A percentile compares a stretch with the other conserved stretches of the same genome.
Conservation (phyloP, 1,284 basidiomycete genomes). For the Tilletia horrida region DNA sequence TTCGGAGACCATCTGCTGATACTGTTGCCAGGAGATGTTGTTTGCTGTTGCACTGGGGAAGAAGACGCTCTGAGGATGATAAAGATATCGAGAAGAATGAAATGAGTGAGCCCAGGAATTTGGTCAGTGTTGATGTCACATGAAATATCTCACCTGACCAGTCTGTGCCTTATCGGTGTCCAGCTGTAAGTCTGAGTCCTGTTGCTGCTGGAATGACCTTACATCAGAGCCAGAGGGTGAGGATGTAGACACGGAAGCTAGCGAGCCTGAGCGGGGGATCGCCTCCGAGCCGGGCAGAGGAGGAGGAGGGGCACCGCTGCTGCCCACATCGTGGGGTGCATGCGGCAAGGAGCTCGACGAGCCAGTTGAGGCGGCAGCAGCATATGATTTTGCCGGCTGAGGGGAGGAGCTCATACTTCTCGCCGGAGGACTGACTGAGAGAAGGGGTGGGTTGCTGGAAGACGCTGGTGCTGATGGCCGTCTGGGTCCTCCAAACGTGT, state of each 20-base stretch:
- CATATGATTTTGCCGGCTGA: conserved; percentile 10
- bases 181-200: not conserved
- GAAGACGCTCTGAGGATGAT: not conserved
- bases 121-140: no score
- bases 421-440: conserved; percentile 2
- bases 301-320: no score
- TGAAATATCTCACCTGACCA: conserved; percentile 1
- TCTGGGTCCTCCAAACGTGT: not conserved
- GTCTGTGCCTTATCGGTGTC: not conserved
- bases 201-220: not conserved
- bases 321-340: no score
- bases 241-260: not conserved
- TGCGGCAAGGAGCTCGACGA: not conserved
- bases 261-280: not conserved
- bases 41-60: conserved; percentile 12
- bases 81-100: not conserved
- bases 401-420: conserved; percentile 17
- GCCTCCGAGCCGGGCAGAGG: no score
- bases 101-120: not conserved
- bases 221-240: not conserved
- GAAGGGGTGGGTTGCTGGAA: not conserved
- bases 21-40: conserved; percentile 39
- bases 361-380: conserved; percentile 4
- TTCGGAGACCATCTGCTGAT: conserved; percentile 46
- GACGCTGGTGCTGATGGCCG: not conserved